Base-by-base conservation (phyloP, 441 rosid species). In the Aleurites moluccanus region DNA sequence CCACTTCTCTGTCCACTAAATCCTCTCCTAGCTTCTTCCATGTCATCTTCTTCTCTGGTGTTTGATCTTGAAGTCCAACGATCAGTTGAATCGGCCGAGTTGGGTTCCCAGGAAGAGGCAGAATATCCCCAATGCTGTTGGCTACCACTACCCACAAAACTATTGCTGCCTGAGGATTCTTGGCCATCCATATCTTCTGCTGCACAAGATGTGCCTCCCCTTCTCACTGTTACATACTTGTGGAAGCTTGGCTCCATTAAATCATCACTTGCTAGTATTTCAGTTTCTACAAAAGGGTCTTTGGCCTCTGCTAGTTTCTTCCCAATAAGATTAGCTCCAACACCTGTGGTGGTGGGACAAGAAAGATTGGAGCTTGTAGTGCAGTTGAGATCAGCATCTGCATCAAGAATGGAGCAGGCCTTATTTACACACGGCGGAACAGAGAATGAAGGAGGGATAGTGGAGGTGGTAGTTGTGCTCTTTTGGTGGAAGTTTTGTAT, bases 401-500 rank as follows among this genome's bases (percentile, higher is more conserved):
- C 98, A 68, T 92, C 97, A 59, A 91, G 84, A 74, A 92, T 92
- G 21, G 97, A 92, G 66, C 90, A 86, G 77, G 98, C 98, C 78
- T 94, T 92, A 53, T 85, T 69, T 42, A 94, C 88, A 79, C 96
- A 90, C 4, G 89, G 66, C 10, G 93, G 93, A 72, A 89, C 84
- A 2, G 86, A 47, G 65, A 82, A 69, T 15, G 83, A 70, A 21
- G 80, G 40, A 38, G 40, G 8, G 8, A 1, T 6, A 38, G 40
- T 74, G 33, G 80, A 72, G 73, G 70, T 81, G 52, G 65, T 59
- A 64, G 74, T 40, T 59, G 73, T 72, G 53, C 52, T 80, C 81
- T 87, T 90, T 73, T 88, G 96, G 80, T 95, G 96, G 67, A 95
- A 95, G 78, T 85, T 89, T n/a, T 92, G 90, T 62, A 95, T 95